Base-by-base conservation (phyloP, 73 alveolate species). In the Paramecium octaurelia region DNA sequence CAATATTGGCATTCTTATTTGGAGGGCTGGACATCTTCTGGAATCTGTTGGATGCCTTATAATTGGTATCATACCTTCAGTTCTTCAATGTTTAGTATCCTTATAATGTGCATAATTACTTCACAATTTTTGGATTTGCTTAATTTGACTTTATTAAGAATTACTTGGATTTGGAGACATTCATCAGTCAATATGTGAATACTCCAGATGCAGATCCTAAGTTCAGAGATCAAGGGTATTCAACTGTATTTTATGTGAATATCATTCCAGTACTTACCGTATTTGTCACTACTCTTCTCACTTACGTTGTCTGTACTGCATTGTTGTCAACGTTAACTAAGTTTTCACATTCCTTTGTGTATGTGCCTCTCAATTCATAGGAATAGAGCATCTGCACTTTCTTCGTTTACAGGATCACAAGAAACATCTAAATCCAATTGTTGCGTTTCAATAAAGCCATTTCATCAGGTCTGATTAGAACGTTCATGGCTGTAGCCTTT, bases 401-500 rank as follows among this genome's bases (percentile, higher is more conserved):
- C 69, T 75, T 36, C 12, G 4, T 75, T 4, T 75, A 38, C 29
- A 75, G 88, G 35, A 35, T 75, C 1, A 75, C 88, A 75, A 34
- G 60, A 42, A 35, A 35, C n/a, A 8, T 75, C 2, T 10, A 35
- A 36, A 38, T n/a, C 0, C 9, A 12, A 35, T 38, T 75, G n/a
- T 11, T 42, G 23, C 57, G 27, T 12, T 29, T 75, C n/a, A 75
- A 10, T 38, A 35, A 42, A 64, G 91, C 48, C 11, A 44, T 80
- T 80, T 44, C 31, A 23, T 80, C 91, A 6, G 91, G 91, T 12
- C 10, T 80, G 10, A 31, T 80, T 8, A 80, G 91, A 80, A 80
- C 91, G 3, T 80, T 44, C 46, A 80, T 80, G 91, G 91, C 91
- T 44, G 91, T 80, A 9, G 91, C 91, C 2, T 80, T 80, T 48